These are phyloP conservation scores for Gliomastix tumulicola DNA, from an alignment of 2,329 filamentous ascomycete species.

Conservation along the genomic window DNA sequence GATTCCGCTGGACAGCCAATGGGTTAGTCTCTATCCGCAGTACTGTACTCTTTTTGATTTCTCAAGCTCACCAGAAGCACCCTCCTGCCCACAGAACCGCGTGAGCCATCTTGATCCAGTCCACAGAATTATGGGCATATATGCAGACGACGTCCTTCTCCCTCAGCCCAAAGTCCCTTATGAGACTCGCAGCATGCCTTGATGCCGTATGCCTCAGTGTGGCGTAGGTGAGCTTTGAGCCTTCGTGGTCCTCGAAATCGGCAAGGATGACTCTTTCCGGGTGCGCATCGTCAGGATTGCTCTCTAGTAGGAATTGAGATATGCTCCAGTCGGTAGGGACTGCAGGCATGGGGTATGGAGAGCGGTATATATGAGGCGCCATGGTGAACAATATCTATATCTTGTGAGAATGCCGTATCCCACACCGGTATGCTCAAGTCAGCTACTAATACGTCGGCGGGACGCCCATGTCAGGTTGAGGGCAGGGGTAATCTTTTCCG, in stretches of 20 bases:
- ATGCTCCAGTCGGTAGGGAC: constrained; percentile 12
- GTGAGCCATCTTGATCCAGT: constrained; percentile 12
- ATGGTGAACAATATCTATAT: no score
- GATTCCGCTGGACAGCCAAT: constrained; percentile 9
- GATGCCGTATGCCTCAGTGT: constrained; percentile 9
- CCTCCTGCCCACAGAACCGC: constrained; percentile 13
- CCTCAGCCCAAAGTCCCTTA: constrained; percentile 1
- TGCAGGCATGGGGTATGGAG: constrained; percentile 9
- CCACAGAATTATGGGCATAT: constrained; percentile 10
- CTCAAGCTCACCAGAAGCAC: constrained; percentile 9
- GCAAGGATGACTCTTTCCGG: constrained; percentile 10
- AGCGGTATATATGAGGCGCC: constrained; percentile 6
- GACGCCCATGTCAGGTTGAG: no score
- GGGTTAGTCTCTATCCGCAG: no score
- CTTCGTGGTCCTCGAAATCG: constrained; percentile 11
- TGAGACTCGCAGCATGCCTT: constrained; percentile 8
- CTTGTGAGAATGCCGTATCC: no score
- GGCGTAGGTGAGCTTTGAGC: constrained; percentile 8
- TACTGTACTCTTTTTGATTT: no score
- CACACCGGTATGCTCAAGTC: no score
- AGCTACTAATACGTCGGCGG: no score
- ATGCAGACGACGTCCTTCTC: constrained; percentile 13
- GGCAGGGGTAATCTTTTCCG: no score
- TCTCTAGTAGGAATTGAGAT: constrained; percentile 13
- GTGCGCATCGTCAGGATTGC: constrained; percentile 14